A percentile compares a stretch with the other conserved stretches of the same genome.
phyloP scores from a whole-genome alignment of 192 early-diverging fungal genomes.

The Dimargaris xerosporica region DNA sequence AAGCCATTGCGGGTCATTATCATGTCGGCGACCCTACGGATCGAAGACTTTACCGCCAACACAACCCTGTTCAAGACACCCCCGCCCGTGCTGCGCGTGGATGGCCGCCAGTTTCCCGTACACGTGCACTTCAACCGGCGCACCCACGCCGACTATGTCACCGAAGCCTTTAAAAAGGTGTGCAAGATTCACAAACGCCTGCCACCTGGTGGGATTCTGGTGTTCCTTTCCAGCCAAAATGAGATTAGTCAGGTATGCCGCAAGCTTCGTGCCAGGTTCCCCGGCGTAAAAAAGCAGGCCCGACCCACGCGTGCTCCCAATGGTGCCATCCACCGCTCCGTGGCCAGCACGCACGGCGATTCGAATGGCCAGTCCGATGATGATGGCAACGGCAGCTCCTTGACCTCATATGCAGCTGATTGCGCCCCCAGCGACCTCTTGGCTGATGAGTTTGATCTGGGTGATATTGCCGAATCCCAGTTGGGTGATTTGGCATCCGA shows the following conservation, averaged over 20 bases:
- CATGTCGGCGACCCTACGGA: constrained; percentile 97
- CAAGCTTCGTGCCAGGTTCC: constrained; percentile 57
- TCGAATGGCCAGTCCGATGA: background rate
- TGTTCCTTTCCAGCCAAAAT: constrained; percentile 90
- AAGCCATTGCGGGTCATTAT: constrained; percentile 85
- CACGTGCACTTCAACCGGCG: constrained; percentile 81
- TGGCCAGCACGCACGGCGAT: too few species aligned
- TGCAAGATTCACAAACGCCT: constrained; percentile 84
- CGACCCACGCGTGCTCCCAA: too few species aligned
- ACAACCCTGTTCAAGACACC: constrained; percentile 48
- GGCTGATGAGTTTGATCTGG: constrained; percentile 26
- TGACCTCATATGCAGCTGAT: constrained; percentile 14
- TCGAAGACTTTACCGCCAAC: constrained; percentile 89
- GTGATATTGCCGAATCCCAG: constrained; percentile 20
- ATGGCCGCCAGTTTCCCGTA: constrained; percentile 82
- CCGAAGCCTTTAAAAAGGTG: constrained; percentile 81
- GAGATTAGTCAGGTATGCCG: constrained; percentile 74
- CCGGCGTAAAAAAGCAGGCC: constrained; percentile 25
- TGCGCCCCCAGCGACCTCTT: constrained; percentile 26
- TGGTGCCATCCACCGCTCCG: too few species aligned
- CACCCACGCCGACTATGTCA: constrained; percentile 83
- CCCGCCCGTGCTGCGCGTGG: constrained; percentile 83
- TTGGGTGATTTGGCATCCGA: constrained; percentile 34
- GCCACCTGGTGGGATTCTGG: constrained; percentile 85
- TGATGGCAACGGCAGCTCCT: constrained; percentile 12